Evolutionary conservation across 164 flowering plant species (phyloP), one percentile per base, ranked within the genome.

Genomic region (Vitis cinerea): DNA sequence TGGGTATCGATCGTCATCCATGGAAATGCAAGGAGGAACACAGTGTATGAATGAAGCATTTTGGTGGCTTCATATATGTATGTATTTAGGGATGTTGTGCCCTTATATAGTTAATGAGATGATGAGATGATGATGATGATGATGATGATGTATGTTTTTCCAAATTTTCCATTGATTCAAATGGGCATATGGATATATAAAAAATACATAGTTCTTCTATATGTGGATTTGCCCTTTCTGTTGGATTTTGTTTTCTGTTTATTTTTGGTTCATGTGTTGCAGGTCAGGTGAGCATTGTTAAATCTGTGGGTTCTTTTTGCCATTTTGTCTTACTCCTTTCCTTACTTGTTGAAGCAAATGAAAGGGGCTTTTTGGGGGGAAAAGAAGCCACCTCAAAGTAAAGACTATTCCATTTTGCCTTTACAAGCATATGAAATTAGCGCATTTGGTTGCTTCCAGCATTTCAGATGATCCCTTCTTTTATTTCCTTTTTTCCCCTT

Each of bases 71-170:
- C 54, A 23, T 70, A 47, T 68, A 50, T 62, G 50, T 53, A 56
- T 69, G 75, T 47, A 63, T 68, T 59, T 59, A 37, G 58, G 63
- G 59, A 62, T 61, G 75, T 66, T 37, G 52, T 69, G 60, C 52
- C 56, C 52, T 53, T 59, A 10, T 61, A 13, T 23, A 65, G 9
- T 65, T 52, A 17, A 49, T 62, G 30, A 16, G 49, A 55, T 66
- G 59, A 72, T 71, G 75, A 67, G 23, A 61, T 74, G 69, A 15
- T 50, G 49, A 55, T 66, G 23, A 61, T 74, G 69, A 15, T 50
- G 49, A 55, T 66, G 59, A 72, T 71, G 75, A 67, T 80, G 80
- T 81, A 79, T 73, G 78, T 49, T 58, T 60, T 61, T 62, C 72
- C 68, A 72, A 66, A 64, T 77, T 83, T 75, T 75, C 81, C 66